Percentiles rank a stretch among this genome's conserved stretches.
Conservation (phyloP, 495 filamentous ascomycete species). For the Penicillium daleae region DNA sequence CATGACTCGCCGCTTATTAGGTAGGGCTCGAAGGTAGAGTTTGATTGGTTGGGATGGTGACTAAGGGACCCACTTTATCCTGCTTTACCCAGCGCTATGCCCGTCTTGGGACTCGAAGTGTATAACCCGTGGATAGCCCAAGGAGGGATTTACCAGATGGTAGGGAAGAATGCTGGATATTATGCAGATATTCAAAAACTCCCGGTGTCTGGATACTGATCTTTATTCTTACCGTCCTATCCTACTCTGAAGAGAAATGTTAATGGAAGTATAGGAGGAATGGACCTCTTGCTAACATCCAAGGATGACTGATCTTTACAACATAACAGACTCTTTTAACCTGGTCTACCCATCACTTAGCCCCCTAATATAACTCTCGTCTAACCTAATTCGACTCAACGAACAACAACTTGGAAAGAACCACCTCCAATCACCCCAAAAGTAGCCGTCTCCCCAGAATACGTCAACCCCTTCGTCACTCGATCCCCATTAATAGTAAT, state of each 20-base stretch:
- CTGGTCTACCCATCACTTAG: no score
- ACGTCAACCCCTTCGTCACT: constrained; percentile 25
- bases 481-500: constrained; percentile 36
- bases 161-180: no score
- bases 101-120: background rate
- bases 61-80: constrained; percentile 3
- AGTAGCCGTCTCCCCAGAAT: constrained; percentile 27
- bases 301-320: no score
- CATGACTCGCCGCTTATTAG: constrained; percentile 40
- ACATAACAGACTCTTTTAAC: no score
- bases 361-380: background rate
- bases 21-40: constrained; percentile 15
- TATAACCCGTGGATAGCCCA: no score
- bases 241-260: no score
- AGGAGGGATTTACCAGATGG: no score
- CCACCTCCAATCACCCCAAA: constrained; percentile 32
- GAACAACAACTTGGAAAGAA: constrained; percentile 34
- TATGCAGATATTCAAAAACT: no score
- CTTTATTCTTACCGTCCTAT: no score
- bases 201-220: no score
- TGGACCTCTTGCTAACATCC: background rate
- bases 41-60: constrained; percentile 29
- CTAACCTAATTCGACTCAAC: background rate
- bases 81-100: background rate
- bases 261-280: no score